A percentile compares a stretch with the other conserved stretches of the same genome.
Conservation (phyloP, 106 monocot species). For the Gastrodia elata region DNA sequence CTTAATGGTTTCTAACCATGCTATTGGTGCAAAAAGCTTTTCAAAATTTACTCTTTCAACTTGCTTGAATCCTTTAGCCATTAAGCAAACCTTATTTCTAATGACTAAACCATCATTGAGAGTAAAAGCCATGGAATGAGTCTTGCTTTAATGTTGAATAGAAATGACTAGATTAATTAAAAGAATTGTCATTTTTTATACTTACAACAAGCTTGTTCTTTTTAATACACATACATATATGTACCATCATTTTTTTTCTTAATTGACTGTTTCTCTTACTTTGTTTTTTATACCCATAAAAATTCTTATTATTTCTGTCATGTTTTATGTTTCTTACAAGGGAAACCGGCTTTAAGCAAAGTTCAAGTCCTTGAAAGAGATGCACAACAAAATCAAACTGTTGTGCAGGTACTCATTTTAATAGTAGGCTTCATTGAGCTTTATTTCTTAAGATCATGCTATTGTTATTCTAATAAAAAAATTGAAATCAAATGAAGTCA, state of each 20-base stretch:
- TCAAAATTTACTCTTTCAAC: too few relatives aligned
- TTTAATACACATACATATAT: too few relatives aligned
- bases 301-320: slow-evolving; percentile 1
- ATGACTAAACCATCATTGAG: too few relatives aligned
- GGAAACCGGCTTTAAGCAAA: slow-evolving; percentile 83
- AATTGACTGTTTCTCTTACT: not conserved
- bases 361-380: slow-evolving; percentile 69
- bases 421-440: not conserved
- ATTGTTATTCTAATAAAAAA: not conserved
- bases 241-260: not conserved
- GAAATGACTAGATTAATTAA: too few relatives aligned
- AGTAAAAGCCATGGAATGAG: too few relatives aligned
- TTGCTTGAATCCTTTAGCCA: too few relatives aligned
- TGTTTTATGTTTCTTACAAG: slow-evolving; percentile 19
- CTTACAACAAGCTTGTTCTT: too few relatives aligned
- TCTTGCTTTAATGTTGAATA: too few relatives aligned
- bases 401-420: slow-evolving; percentile 47
- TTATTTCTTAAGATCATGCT: not conserved
- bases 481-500: not conserved
- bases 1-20: too few relatives aligned
- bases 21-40: too few relatives aligned
- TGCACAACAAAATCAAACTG: slow-evolving; percentile 29
- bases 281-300: not conserved
- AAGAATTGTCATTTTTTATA: too few relatives aligned
- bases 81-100: too few relatives aligned